Evolutionary conservation across 148 eudicot species (phyloP).

Genomic region (Hydrangea macrophylla): DNA sequence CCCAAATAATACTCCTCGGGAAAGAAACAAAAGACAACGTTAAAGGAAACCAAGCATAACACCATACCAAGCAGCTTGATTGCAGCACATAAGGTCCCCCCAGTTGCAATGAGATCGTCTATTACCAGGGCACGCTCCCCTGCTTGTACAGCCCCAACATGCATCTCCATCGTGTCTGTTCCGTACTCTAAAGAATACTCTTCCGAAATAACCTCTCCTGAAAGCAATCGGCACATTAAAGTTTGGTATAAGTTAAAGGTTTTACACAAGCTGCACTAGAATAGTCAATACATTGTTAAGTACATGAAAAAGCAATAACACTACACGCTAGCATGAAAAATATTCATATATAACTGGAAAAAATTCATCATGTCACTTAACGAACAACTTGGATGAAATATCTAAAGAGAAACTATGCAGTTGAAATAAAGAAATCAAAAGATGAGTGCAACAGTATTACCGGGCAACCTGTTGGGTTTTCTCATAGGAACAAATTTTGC

Average conservation of each 20-base stretch:
- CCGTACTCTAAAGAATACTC: constrained; percentile 94
- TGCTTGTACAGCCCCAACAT: constrained; percentile 88
- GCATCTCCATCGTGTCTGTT: constrained; percentile 93
- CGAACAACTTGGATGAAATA: neutral
- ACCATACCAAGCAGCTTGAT: constrained; percentile 70
- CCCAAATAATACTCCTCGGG: neutral
- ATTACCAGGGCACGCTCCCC: constrained; percentile 85
- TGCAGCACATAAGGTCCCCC: constrained; percentile 89
- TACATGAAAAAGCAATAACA: neutral
- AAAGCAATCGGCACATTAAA: constrained; percentile 10
- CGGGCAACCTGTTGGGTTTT: constrained; percentile 90
- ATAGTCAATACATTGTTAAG: neutral
- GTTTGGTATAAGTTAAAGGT: neutral
- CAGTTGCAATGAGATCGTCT: constrained; percentile 98
- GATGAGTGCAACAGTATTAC: constrained; percentile 26
- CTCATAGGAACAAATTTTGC: constrained; percentile 97
- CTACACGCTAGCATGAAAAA: neutral
- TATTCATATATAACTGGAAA: neutral
- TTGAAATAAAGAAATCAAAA: neutral
- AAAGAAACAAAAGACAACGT: neutral
- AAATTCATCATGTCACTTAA: neutral
- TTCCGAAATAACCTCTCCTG: constrained; percentile 94
- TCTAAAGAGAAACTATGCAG: neutral
- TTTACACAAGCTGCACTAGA: neutral
- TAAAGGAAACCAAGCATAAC: neutral